Base-by-base conservation (phyloP, 2,329 filamentous ascomycete species). In the Aspergillus thermomutatus region DNA sequence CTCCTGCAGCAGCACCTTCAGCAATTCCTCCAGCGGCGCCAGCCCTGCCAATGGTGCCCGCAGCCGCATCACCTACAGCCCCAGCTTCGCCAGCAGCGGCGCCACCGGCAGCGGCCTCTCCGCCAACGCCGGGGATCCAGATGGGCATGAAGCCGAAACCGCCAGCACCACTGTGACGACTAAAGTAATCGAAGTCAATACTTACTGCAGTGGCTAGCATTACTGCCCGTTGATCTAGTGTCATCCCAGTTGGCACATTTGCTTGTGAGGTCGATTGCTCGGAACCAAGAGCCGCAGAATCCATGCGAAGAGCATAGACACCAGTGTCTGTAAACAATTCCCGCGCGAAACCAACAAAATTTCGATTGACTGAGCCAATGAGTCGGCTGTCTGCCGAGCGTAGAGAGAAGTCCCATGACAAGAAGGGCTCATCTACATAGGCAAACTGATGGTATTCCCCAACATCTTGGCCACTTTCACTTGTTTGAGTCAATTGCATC, bases 141-240 rank as follows among this genome's bases (percentile, higher is more conserved):
- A 85, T 65, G 0, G 84, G 84, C 67, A 86, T 77, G 41, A 80
- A 77, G 1, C 80, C 75, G 46, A 79, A 68, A 17, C 79, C 72
- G 9, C 77, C 77, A 2, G 73, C 68, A 19, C 75, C 69, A 53
- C 82, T 84, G 60, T 87, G 83, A 1, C 84, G 77, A 56, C 83
- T 87, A 72, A 88, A 88, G 70, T 87, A 88, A 66, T 88, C 85
- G 58, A 87, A 87, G 64, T 88, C 85, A 49, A 87, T 80, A 55
- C 78, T 84, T 11, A 87, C 84, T 6, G 85, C 85, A 0, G 85
- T 86, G 9, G 85, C 84, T 8, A 88, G 77, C 84, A 87, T 87
- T 26, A 87, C 79, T 2, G 85, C 85, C 53, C 85, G 78, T 68
- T 87, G 84, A 64, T 87, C 85, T 2, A 88, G 77, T 1, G 84